Evolutionary conservation across 2,329 filamentous ascomycete genomes (phyloP), one percentile per base, ranked within the genome.

Genomic region (Domatiomyces globalis): DNA sequence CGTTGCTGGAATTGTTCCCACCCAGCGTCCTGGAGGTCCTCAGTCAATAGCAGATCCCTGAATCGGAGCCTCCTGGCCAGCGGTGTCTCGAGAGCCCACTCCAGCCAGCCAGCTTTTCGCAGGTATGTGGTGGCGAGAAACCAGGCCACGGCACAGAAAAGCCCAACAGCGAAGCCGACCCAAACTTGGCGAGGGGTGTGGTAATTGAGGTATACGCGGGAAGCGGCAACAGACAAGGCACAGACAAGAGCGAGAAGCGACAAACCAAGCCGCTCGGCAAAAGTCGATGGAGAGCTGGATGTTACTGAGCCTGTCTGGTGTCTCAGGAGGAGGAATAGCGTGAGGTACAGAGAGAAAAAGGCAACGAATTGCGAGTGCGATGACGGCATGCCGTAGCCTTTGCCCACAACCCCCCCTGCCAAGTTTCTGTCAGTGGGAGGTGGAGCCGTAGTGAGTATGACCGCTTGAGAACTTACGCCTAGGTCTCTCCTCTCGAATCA

Each of bases 351-450:
- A 52, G 87, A 84, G 77, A 95, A 96, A 73, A 87, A 98, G 51
- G 84, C 78, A 55, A 90, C 85, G 66, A 95, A 98, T 71, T 98
- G 92, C 7, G 92, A 85, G 70, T 98, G 92, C 39, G 89, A 95
- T 6, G 79, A 83, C 9, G 92, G 92, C 94, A 98, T 98, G 61
- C 92, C 94, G 65, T 98, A 98, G 57, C 92, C 92, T 67, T 94
- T 94, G 51, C 87, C 79, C 63, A 89, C 81, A 73, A 83, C 80
- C 67, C 79, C 80, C 67, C 79, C 78, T 81, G 58, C 50, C 36
- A 6, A n/a, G 39, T 48, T 39, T 15, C 33, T 39, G 17, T 36
- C 17, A 51, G 27, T 44, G 29, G 22, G 2, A 19, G 9, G 44
- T 36, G n/a, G 46, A 49, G 17, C 22, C 22, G 22, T 44, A 19